These are phyloP conservation scores for Litsea cubeba DNA, from an alignment of 164 flowering plant genomes.

Conservation along the genomic window DNA sequence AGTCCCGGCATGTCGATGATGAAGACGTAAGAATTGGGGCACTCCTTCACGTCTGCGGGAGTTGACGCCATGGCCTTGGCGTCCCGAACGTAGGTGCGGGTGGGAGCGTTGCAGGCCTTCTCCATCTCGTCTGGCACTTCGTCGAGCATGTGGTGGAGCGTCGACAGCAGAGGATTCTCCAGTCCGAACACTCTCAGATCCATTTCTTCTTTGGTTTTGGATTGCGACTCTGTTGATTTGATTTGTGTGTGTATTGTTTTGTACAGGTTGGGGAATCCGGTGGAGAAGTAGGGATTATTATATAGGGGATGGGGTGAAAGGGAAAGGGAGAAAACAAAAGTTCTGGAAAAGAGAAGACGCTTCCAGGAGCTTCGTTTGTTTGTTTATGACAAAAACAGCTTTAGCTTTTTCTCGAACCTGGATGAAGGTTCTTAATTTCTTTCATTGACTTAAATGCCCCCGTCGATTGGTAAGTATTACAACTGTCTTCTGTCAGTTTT, in stretches of 20 bases:
- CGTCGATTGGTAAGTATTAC: neutral
- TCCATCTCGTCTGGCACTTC: slow-evolving; percentile 23
- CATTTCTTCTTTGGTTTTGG: neutral
- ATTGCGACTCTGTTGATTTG: neutral
- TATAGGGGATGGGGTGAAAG: neutral
- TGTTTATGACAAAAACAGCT: too few relatives aligned
- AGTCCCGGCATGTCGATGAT: slow-evolving; percentile 60
- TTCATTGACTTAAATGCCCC: neutral
- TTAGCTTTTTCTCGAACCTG: too few relatives aligned
- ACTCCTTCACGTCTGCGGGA: slow-evolving; percentile 50
- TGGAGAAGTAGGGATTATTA: neutral
- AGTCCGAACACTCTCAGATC: slow-evolving; percentile 3
- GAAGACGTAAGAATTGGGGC: slow-evolving; percentile 39
- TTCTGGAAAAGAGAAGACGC: neutral
- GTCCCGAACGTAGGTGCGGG: slow-evolving; percentile 51
- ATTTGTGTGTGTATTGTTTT: neutral
- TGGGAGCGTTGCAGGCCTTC: slow-evolving; percentile 27
- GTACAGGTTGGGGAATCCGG: neutral
- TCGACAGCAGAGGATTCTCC: slow-evolving; percentile 31
- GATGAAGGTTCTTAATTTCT: too few relatives aligned
- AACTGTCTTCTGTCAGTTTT: neutral
- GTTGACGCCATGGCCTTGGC: slow-evolving; percentile 68
- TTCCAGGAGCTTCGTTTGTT: too few relatives aligned
- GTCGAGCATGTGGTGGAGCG: slow-evolving; percentile 40
- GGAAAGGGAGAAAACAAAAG: neutral